Percentiles rank a stretch among this genome's conserved stretches.
Evolutionary conservation across 2,329 filamentous ascomycete genomes (phyloP).

Genomic region (Alternaria dauci): DNA sequence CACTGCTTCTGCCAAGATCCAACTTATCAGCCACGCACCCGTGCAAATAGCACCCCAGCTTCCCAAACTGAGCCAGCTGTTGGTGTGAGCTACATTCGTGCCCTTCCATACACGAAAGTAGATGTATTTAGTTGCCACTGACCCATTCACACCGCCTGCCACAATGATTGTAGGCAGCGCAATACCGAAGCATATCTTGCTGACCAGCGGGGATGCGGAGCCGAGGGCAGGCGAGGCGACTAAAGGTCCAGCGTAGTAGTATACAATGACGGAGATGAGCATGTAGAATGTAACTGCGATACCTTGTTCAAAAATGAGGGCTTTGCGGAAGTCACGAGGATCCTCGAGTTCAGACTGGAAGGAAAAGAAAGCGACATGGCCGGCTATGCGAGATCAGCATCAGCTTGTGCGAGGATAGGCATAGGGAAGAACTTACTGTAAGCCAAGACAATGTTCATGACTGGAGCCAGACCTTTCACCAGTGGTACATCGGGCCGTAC

Average conservation of each 20-base stretch:
- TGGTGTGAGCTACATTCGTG: constrained; percentile 55
- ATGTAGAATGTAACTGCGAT: constrained; percentile 70
- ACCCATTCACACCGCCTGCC: constrained; percentile 74
- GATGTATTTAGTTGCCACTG: constrained; percentile 71
- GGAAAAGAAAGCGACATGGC: constrained; percentile 73
- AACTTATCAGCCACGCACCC: constrained; percentile 67
- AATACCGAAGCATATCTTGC: constrained; percentile 73
- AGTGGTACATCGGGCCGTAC: constrained; percentile 32
- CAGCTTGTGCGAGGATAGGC: background rate
- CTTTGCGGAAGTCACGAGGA: constrained; percentile 68
- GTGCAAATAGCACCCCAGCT: constrained; percentile 68
- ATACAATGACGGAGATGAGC: constrained; percentile 72
- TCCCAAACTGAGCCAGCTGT: constrained; percentile 38
- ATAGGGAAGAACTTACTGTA: constrained; percentile 59
- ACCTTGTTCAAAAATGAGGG: constrained; percentile 68
- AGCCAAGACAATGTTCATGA: constrained; percentile 73
- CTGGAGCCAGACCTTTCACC: constrained; percentile 39
- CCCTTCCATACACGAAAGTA: constrained; percentile 70
- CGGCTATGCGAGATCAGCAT: constrained; percentile 43
- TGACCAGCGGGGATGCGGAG: constrained; percentile 64
- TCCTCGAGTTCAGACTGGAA: constrained; percentile 71
- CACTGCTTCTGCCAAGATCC: constrained; percentile 73
- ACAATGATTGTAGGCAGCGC: constrained; percentile 76
- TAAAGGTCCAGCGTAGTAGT: constrained; percentile 68
- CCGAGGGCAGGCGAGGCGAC: constrained; percentile 73